A percentile compares a stretch with the other conserved stretches of the same genome.
phyloP scores from a whole-genome alignment of 2,329 filamentous ascomycete genomes.

The Byssothecium circinans region DNA sequence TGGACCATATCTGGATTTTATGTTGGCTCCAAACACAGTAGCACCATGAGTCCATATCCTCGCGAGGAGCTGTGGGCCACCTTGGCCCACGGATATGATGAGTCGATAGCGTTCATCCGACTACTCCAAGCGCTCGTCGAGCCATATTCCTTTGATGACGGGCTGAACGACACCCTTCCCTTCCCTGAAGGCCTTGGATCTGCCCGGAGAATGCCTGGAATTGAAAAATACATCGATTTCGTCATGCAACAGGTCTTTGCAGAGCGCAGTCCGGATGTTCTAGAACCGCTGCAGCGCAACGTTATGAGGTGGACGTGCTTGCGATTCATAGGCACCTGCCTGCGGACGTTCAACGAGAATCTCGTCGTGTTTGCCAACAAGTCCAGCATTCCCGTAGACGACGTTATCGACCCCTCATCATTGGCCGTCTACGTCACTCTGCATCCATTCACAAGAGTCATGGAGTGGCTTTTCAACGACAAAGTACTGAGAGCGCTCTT shows the following conservation, averaged over 20 bases:
- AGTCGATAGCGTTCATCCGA: slow-evolving; percentile 80
- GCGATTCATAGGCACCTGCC: slow-evolving; percentile 76
- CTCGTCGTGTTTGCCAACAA: slow-evolving; percentile 82
- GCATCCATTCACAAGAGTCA: slow-evolving; percentile 90
- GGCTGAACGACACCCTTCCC: slow-evolving; percentile 73
- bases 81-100: slow-evolving; percentile 78
- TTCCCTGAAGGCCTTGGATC: slow-evolving; percentile 86
- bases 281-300: slow-evolving; percentile 66
- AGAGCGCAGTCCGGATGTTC: slow-evolving; percentile 64
- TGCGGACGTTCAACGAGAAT: slow-evolving; percentile 91
- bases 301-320: slow-evolving; percentile 79
- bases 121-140: slow-evolving; percentile 72
- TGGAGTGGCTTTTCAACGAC: slow-evolving; percentile 98
- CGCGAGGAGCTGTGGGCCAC: slow-evolving; percentile 64
- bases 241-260: slow-evolving; percentile 78
- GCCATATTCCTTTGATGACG: slow-evolving; percentile 63
- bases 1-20: slow-evolving; percentile 61
- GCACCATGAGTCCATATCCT: slow-evolving; percentile 20
- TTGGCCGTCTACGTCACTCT: slow-evolving; percentile 79
- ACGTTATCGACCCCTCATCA: slow-evolving; percentile 71
- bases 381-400: slow-evolving; percentile 73
- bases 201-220: slow-evolving; percentile 76
- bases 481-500: slow-evolving; percentile 81
- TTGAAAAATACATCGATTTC: slow-evolving; percentile 92
- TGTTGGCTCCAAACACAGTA: slow-evolving; percentile 35